Percentiles rank a stretch among this genome's conserved stretches.
These are phyloP conservation scores for Trifolium pratense DNA, from an alignment of 306 rosid species.

Conservation along the genomic window DNA sequence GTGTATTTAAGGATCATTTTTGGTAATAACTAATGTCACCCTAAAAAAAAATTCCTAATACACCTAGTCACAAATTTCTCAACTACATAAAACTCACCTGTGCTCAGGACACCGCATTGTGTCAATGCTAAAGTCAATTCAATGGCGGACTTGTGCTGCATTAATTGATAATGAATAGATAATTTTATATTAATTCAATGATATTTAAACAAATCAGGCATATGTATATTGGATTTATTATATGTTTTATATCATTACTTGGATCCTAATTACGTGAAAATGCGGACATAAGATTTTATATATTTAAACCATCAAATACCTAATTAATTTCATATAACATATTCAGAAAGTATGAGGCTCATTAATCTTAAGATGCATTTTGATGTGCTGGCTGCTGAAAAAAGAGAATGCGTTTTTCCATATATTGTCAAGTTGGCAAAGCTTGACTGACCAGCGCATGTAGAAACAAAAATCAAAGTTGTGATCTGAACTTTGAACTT, in stretches of 20 bases:
- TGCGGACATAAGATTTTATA: slow-evolving; percentile 6
- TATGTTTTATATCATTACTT: slow-evolving; percentile 8
- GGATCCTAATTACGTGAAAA: not conserved
- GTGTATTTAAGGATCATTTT: slow-evolving; percentile 9
- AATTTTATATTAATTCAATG: slow-evolving; percentile 3
- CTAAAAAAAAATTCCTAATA: not conserved
- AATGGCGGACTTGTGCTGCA: slow-evolving; percentile 20
- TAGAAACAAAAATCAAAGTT: slow-evolving; percentile 8
- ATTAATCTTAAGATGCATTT: slow-evolving; percentile 5
- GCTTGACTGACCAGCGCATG: not conserved
- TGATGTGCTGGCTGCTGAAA: slow-evolving; percentile 1
- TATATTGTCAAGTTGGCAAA: slow-evolving; percentile 18
- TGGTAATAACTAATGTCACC: not conserved
- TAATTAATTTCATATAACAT: not conserved
- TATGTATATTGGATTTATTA: slow-evolving; percentile 3
- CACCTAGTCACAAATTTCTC: slow-evolving; percentile 30
- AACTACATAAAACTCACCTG: slow-evolving; percentile 18
- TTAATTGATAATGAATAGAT: slow-evolving; percentile 13
- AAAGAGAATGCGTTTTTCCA: not conserved
- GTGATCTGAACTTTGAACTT: slow-evolving; percentile 6
- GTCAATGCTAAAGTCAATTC: slow-evolving; percentile 24
- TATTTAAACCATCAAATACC: slow-evolving; percentile 1
- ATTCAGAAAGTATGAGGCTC: slow-evolving; percentile 7
- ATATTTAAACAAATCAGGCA: slow-evolving; percentile 1
- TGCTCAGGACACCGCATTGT: slow-evolving; percentile 26